Evolutionary conservation across 768 basidiomycete genomes (phyloP), one percentile per base, ranked within the genome.

Genomic region (Lactarius sp.): DNA sequence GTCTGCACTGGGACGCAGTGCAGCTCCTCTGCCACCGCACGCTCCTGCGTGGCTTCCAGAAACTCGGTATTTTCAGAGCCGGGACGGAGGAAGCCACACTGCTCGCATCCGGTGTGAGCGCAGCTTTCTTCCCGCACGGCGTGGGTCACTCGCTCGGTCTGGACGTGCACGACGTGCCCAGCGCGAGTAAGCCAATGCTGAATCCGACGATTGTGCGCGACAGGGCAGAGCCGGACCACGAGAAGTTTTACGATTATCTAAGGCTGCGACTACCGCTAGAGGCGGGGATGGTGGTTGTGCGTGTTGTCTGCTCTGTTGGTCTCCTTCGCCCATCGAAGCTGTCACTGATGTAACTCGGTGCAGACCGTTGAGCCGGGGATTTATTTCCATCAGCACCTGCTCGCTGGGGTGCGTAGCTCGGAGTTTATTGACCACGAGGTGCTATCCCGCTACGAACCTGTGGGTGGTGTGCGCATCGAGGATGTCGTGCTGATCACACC

Each of bases 121-220:
- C 86, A 1, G 91, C 92, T 0, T 98, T 98, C 80, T 98, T 92
- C 82, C 95, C 95, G 10, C 95, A 98, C 71, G 96, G 95, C 3
- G 77, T 90, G 44, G 93, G 94, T 0, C 95, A 98, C 72, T 90
- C 90, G 6, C 78, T 98, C 47, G 96, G 96, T 12, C 78, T 97
- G 74, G 96, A 98, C 72, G 94, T 98, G 2, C 96, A 97, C 71
- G 95, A 97, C 70, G 91, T 90, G 1, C 90, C 92, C 0, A 83
- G 80, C 52, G 87, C 88, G n/a, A 89, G 83, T 73, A 91, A 86
- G 72, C 92, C 88, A n/a, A 72, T 62, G 9, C 75, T 77, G 16
- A 88, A 83, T 68, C 75, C 76, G 1, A 86, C 83, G 2, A 79
- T 85, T 63, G 70, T 65, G 42, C 74, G 34, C 6, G 47, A 74